phyloP scores from a whole-genome alignment of 2,329 filamentous ascomycete species.

The Colletotrichum navitas region DNA sequence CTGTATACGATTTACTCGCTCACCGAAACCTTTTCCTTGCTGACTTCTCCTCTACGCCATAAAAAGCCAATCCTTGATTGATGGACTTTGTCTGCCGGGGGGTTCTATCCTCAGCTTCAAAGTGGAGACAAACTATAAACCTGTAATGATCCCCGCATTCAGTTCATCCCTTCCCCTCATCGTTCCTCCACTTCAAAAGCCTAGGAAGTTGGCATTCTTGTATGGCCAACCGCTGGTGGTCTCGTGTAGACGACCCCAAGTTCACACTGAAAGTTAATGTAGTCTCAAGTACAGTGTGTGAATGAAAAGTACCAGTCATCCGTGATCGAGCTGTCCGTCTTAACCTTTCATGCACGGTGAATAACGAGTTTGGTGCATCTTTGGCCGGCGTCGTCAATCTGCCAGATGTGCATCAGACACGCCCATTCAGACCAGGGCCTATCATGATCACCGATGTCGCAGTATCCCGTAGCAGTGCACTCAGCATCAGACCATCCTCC shows the following conservation, averaged over 20 bases:
- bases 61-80: slow-evolving; percentile 9
- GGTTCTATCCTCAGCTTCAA: slow-evolving; percentile 38
- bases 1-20: neutral
- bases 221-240: neutral
- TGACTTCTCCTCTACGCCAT: neutral
- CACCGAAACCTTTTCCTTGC: neutral
- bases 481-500: slow-evolving; percentile 62
- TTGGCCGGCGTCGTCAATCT: slow-evolving; percentile 66
- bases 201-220: neutral
- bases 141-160: slow-evolving; percentile 25
- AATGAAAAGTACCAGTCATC: slow-evolving; percentile 15
- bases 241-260: slow-evolving; percentile 16
- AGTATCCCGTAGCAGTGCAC: slow-evolving; percentile 66
- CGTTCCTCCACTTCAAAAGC: slow-evolving; percentile 5
- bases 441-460: slow-evolving; percentile 64
- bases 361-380: slow-evolving; percentile 66
- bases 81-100: slow-evolving; percentile 25
- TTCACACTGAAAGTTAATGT: neutral
- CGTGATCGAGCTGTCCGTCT: slow-evolving; percentile 55
- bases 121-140: slow-evolving; percentile 27
- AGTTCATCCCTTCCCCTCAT: slow-evolving; percentile 32
- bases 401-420: slow-evolving; percentile 58
- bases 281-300: no score
- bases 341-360: slow-evolving; percentile 64
- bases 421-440: slow-evolving; percentile 48